These are phyloP conservation scores for Hypoxylon lienhwacheense DNA, from an alignment of 495 filamentous ascomycete genomes.

Conservation along the genomic window DNA sequence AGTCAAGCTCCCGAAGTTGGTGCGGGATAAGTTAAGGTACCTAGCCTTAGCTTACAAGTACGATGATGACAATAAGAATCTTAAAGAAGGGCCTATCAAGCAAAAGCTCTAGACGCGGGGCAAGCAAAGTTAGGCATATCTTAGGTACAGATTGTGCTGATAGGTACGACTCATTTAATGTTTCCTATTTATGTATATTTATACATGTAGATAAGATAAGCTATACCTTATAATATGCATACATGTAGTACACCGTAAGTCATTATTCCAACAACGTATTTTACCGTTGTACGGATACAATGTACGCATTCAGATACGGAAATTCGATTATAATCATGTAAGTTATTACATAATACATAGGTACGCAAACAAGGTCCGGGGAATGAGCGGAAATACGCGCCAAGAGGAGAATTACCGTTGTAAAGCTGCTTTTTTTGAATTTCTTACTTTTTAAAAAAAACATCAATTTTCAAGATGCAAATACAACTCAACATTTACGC, in stretches of 20 bases:
- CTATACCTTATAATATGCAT: too few species aligned
- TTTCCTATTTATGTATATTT: too few species aligned
- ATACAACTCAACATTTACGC: too few species aligned
- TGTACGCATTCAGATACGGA: slow-evolving; percentile 4
- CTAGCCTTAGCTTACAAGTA: slow-evolving; percentile 15
- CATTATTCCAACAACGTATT: too few species aligned
- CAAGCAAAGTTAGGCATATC: neutral
- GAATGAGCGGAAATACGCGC: slow-evolving; percentile 26
- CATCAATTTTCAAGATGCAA: neutral
- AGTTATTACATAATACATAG: neutral
- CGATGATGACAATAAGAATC: neutral
- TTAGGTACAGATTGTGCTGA: too few species aligned
- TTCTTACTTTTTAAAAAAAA: too few species aligned
- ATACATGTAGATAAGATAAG: too few species aligned
- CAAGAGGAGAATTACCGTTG: slow-evolving; percentile 29
- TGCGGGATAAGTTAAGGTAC: neutral
- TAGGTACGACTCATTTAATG: too few species aligned
- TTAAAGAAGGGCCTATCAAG: neutral
- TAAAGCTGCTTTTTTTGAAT: too few species aligned
- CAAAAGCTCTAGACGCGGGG: slow-evolving; percentile 1
- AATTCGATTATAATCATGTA: neutral
- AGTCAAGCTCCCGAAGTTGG: neutral
- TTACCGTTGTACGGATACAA: too few species aligned
- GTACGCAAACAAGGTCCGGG: neutral
- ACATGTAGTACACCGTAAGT: too few species aligned